These are phyloP conservation scores for Mortierella sp. DNA, from an alignment of 371 early-diverging fungal species.

Conservation along the genomic window DNA sequence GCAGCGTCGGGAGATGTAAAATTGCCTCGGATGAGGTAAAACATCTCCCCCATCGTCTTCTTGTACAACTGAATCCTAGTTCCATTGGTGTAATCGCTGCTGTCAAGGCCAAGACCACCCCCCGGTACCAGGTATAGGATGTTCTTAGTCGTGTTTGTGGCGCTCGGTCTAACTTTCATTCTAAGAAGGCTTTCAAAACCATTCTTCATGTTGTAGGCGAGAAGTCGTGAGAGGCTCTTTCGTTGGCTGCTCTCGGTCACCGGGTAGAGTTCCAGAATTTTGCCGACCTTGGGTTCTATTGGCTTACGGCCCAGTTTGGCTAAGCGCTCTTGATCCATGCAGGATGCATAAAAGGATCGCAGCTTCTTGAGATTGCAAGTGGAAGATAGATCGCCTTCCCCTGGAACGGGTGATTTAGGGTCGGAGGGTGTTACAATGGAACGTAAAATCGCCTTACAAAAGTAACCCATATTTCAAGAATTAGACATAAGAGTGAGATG, in stretches of 20 bases:
- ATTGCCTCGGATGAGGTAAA: neutral
- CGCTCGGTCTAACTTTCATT: too few relatives aligned
- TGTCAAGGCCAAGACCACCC: neutral
- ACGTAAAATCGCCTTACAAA: too few relatives aligned
- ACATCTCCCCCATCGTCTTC: neutral
- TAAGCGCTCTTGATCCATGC: slow-evolving; percentile 62
- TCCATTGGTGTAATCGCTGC: neutral
- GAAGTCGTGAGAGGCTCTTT: too few relatives aligned
- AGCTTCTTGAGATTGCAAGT: slow-evolving; percentile 59
- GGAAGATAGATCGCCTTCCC: slow-evolving; percentile 51
- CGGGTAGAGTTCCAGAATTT: slow-evolving; percentile 10
- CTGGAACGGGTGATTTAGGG: neutral
- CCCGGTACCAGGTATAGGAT: neutral
- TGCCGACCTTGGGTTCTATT: slow-evolving; percentile 50
- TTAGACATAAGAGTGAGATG: too few relatives aligned
- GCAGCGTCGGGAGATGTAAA: too few relatives aligned
- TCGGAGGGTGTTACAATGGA: neutral
- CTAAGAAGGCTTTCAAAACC: too few relatives aligned
- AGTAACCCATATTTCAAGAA: too few relatives aligned
- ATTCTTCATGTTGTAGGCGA: neutral
- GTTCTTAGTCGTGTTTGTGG: too few relatives aligned
- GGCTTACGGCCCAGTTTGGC: slow-evolving; percentile 56
- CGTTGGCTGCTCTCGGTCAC: neutral
- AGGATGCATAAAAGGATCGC: slow-evolving; percentile 58
- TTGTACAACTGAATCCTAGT: neutral